These are phyloP conservation scores for Auricularia sp. DNA, from an alignment of 768 basidiomycete genomes.

Conservation along the genomic window DNA sequence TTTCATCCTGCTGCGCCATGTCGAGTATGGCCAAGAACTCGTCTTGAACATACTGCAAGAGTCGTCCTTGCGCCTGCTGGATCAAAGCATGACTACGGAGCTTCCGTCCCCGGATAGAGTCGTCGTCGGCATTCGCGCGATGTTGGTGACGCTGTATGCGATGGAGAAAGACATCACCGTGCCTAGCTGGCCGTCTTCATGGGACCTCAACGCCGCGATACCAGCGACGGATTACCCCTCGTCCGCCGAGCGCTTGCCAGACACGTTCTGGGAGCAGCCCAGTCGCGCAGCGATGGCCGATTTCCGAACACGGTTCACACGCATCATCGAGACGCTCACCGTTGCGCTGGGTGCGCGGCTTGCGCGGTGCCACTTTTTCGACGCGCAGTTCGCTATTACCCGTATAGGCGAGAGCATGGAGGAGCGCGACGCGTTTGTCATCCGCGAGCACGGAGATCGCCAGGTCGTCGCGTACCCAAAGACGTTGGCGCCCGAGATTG, in stretches of 20 bases:
- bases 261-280: slow-evolving; percentile 29
- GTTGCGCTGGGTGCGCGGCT: background rate
- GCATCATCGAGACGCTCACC: background rate
- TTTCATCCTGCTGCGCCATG: slow-evolving; percentile 72
- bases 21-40: slow-evolving; percentile 76
- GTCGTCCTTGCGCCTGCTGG: slow-evolving; percentile 27
- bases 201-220: slow-evolving; percentile 52
- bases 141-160: slow-evolving; percentile 57
- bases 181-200: slow-evolving; percentile 71
- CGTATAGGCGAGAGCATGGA: slow-evolving; percentile 31
- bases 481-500: slow-evolving; percentile 50
- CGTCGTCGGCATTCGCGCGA: slow-evolving; percentile 65
- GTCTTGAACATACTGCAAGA: slow-evolving; percentile 77
- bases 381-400: background rate
- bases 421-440: slow-evolving; percentile 56
- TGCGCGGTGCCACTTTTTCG: background rate
- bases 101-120: slow-evolving; percentile 60
- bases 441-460: slow-evolving; percentile 58
- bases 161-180: slow-evolving; percentile 61
- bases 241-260: slow-evolving; percentile 53
- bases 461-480: slow-evolving; percentile 53
- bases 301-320: background rate
- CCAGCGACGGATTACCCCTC: slow-evolving; percentile 55
- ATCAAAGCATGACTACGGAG: slow-evolving; percentile 21
- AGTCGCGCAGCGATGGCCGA: background rate